phyloP scores from a whole-genome alignment of 768 basidiomycete genomes.

The Russula griseocarnosa region DNA sequence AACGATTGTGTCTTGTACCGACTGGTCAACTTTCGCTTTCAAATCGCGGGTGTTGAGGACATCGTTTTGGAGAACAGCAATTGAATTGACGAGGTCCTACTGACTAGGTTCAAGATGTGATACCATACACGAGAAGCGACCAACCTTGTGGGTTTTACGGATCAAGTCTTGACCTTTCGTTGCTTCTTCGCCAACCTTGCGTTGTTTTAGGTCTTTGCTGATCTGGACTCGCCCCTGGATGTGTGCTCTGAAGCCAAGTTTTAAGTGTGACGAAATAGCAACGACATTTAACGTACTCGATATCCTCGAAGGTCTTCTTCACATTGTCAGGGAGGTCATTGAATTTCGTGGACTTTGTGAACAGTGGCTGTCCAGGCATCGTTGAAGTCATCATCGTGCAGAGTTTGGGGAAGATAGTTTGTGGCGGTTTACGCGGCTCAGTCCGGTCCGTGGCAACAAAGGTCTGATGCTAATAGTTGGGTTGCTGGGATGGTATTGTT shows the following conservation, averaged over 20 bases:
- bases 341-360: conserved; percentile 65
- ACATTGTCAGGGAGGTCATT: conserved; percentile 74
- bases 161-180: conserved; percentile 69
- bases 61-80: conserved; percentile 63
- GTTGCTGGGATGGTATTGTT: no score
- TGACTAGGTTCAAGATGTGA: background rate
- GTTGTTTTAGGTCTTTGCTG: conserved; percentile 71
- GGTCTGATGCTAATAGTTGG: no score
- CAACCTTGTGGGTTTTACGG: conserved; percentile 61
- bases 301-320: conserved; percentile 58
- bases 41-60: conserved; percentile 63
- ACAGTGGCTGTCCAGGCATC: conserved; percentile 38
- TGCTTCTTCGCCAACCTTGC: conserved; percentile 71
- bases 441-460: no score
- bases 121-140: background rate
- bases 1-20: conserved; percentile 75
- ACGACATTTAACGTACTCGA: conserved; percentile 53
- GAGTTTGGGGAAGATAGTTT: background rate
- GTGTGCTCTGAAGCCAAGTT: conserved; percentile 44
- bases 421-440: no score
- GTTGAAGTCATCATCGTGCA: conserved; percentile 12
- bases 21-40: conserved; percentile 69
- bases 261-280: conserved; percentile 15
- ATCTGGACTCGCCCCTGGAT: conserved; percentile 80
- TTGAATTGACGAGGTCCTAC: conserved; percentile 62